A percentile compares a stretch with the other conserved stretches of the same genome.
These are phyloP conservation scores for Voacanga thouarsii DNA, from an alignment of 257 asterid genomes.

Conservation along the genomic window DNA sequence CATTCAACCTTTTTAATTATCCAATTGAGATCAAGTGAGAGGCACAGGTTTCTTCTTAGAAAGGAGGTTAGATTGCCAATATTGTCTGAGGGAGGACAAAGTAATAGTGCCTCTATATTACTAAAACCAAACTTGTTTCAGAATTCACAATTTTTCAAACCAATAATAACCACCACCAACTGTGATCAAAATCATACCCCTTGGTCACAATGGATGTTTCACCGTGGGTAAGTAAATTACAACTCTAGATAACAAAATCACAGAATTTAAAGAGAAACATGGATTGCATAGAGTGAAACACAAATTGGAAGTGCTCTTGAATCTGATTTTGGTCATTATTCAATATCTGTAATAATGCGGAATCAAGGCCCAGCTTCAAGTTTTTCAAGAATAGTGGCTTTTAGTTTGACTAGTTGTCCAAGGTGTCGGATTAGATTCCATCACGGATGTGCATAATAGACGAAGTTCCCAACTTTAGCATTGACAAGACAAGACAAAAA, in stretches of 20 bases:
- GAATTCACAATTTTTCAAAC: background rate
- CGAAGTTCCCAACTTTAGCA: background rate
- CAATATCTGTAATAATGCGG: background rate
- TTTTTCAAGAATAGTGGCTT: background rate
- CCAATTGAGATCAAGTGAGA: background rate
- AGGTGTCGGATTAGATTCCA: background rate
- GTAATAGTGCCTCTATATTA: background rate
- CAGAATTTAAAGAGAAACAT: background rate
- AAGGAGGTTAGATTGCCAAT: background rate
- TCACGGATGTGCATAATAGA: background rate
- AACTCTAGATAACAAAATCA: background rate
- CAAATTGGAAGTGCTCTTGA: background rate
- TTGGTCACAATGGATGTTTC: background rate
- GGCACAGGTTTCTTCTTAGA: background rate
- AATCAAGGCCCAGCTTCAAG: background rate
- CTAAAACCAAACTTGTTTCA: background rate
- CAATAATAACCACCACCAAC: background rate
- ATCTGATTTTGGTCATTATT: background rate
- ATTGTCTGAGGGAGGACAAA: background rate
- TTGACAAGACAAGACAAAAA: background rate
- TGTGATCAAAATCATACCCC: too few species aligned
- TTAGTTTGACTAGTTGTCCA: background rate
- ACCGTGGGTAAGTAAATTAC: background rate
- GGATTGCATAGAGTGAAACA: background rate
- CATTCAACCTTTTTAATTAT: background rate